Evolutionary conservation across 768 basidiomycete genomes (phyloP), one percentile per base, ranked within the genome.

Genomic region (Phanerochaete carnosa): DNA sequence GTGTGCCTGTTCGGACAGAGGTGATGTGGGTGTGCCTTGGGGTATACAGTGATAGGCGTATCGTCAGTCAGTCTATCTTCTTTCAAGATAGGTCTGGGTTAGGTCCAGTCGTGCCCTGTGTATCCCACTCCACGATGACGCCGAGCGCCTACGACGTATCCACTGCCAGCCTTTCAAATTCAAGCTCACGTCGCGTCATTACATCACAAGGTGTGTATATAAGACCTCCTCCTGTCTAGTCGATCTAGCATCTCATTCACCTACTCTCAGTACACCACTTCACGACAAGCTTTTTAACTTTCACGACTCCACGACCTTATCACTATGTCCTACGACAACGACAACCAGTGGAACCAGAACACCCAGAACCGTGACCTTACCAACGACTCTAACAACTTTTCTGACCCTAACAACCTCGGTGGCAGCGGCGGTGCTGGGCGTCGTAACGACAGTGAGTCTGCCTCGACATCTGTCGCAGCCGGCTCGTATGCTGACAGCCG

Each of bases 331-430:
- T 46, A 45, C 49, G 37, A 60, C 59, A 25, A 50, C 33, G 23
- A 52, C 46, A 46, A 63, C 58, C 30, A 56, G 45, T 52, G 45
- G 12, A 60, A 16, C 35, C 33, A 37, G 52, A 53, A 53, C 52
- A 13, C 26, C 15, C n/a, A 35, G 13, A 26, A 53, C 12, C 29
- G 52, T 5, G 28, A 43, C 58, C 26, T 37, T 19, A 45, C 50
- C 22, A 59, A 64, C n/a, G 62, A 62, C 62, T 50, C 62, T 32
- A 62, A 59, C 49, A 61, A 33, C 55, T 57, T 62, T 29, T 62
- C 55, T 16, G 54, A 58, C 49, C 25, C 47, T 25, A 45, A 35
- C n/a, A n/a, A n/a, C n/a, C n/a, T n/a, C n/a, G n/a, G n/a, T n/a
- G n/a, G n/a, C n/a, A n/a, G n/a, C 28, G 57, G 61, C 57, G 26